Evolutionary conservation across 768 basidiomycete genomes (phyloP).

Genomic region (Clitopilus hobsonii): DNA sequence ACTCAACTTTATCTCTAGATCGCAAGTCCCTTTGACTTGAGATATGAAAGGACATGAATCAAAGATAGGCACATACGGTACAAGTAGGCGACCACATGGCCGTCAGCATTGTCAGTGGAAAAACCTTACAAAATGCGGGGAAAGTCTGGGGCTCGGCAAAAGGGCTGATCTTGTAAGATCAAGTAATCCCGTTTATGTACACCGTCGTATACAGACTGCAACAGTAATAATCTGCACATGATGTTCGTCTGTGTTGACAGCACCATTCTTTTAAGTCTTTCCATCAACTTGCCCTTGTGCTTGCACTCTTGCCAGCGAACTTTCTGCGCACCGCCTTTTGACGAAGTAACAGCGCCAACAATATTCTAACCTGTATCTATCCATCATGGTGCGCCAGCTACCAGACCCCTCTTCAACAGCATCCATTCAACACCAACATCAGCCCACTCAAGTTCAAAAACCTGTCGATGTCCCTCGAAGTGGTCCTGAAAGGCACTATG

Average conservation of each 20-base stretch:
- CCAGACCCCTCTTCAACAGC: not conserved
- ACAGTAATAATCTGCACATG: conserved; percentile 6
- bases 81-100: not conserved
- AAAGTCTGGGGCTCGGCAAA: conserved; percentile 25
- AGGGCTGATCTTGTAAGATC: conserved; percentile 2
- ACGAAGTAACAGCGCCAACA: not conserved
- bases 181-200: not conserved
- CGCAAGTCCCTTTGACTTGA: no score
- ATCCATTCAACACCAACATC: not conserved
- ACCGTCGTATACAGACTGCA: conserved; percentile 1
- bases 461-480: conserved; percentile 22
- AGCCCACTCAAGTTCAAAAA: conserved; percentile 32
- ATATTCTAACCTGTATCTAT: not conserved
- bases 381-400: conserved; percentile 6
- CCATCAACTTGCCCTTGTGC: conserved; percentile 10
- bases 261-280: conserved; percentile 7
- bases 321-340: not conserved
- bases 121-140: conserved; percentile 9
- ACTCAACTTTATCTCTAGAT: no score
- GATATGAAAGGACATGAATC: not conserved
- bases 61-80: not conserved
- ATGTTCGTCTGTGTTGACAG: conserved; percentile 10
- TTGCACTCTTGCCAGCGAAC: not conserved
- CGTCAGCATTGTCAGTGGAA: not conserved
- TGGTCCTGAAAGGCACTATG: conserved; percentile 14